Conservation (phyloP, 495 filamentous ascomycete genomes). For the Aspergillus homomorphus region DNA sequence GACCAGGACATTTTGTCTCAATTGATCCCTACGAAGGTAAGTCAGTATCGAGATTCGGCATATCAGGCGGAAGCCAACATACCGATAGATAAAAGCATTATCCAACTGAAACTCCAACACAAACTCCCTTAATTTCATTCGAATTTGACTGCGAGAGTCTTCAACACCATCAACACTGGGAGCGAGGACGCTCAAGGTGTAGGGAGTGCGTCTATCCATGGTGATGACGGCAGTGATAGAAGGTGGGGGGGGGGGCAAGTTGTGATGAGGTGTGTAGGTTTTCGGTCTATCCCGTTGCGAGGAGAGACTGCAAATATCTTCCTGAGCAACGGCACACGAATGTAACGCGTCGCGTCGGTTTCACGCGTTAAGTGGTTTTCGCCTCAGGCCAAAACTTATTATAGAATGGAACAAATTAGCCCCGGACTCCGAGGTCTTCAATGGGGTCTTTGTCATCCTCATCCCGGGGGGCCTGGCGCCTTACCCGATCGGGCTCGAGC, state of each 20-base stretch:
- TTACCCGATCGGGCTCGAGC: constrained; percentile 35
- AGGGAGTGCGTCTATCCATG: constrained; percentile 89
- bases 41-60: constrained; percentile 10
- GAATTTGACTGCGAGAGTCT: constrained; percentile 55
- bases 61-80: constrained; percentile 17
- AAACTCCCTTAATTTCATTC: constrained; percentile 65
- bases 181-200: constrained; percentile 76
- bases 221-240: constrained; percentile 22
- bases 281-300: constrained; percentile 9
- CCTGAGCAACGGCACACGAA: constrained; percentile 25
- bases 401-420: constrained; percentile 11
- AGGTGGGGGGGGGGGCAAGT: constrained; percentile 20
- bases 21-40: constrained; percentile 70
- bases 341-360: constrained; percentile 30
- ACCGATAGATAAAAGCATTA: constrained; percentile 96
- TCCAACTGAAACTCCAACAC: constrained; percentile 93
- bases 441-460: constrained; percentile 8
- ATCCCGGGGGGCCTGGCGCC: constrained; percentile 18
- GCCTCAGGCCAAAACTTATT: constrained; percentile 21
- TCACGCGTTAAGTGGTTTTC: constrained; percentile 49
- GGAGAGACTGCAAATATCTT: constrained; percentile 30
- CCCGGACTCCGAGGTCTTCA: background rate
- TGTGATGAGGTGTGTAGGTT: constrained; percentile 24
- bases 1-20: constrained; percentile 90
- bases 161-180: constrained; percentile 60